Evolutionary conservation across 352 stramenopile species (phyloP), one percentile per base, ranked within the genome.

Genomic region (Globisporangium alternatum): DNA sequence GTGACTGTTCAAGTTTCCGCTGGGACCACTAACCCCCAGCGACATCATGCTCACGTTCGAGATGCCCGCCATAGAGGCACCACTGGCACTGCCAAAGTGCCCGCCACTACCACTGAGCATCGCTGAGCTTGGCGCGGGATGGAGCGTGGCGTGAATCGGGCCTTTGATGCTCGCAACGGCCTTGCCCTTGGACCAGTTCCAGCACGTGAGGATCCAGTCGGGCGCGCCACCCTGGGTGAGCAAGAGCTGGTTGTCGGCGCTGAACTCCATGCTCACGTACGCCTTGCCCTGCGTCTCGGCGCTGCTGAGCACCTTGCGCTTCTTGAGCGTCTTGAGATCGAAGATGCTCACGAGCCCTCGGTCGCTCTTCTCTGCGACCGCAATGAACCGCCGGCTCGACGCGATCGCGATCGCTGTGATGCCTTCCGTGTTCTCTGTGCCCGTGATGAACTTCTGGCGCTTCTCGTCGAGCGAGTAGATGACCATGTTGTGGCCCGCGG

Each of bases 101-200:
- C 66, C 43, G 21, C 22, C 25, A 10, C 48, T 44, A 52, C 55
- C 61, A 44, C 55, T 61, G 9, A 86, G 57, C 72, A 88, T 83
- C 7, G 69, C 68, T 17, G 71, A 83, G 45, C 77, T 88, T 25
- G 76, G 70, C 28, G 78, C 75, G 5, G 74, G 62, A 37, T 81
- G 74, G 0, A 79, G 64, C 44, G 76, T 72, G 7, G 83, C 78
- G 64, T 89, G 74, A 19, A 93, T 65, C 13, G 84, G 82, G 25
- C 76, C 76, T 71, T 92, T 91, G 59, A 92, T 81, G 51, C 71
- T 88, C 28, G 84, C 86, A 1, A 96, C 74, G 0, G 90, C 74
- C 64, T 97, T 97, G 48, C 87, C 92, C 62, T 97, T 97, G 51
- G 90, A 86, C 91, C 90, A 98, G 68, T 96, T 95, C 91, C 91